These are phyloP conservation scores for Chlamydomonas eustigma DNA, from an alignment of 139 green algal species.

Conservation along the genomic window DNA sequence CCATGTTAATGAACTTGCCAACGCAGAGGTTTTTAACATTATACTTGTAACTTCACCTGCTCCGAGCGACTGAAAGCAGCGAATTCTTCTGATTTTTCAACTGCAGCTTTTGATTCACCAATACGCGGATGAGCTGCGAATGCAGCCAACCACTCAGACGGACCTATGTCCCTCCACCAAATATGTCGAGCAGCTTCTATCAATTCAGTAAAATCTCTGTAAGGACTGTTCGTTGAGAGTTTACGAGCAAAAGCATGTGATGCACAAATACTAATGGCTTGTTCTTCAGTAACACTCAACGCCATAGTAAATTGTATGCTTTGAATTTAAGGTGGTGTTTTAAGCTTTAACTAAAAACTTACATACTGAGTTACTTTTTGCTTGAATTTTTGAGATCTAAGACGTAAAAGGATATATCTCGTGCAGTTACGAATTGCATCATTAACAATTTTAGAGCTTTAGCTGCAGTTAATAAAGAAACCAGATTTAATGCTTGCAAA, in stretches of 20 bases:
- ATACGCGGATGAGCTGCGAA: constrained; percentile 87
- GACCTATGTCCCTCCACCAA: constrained; percentile 63
- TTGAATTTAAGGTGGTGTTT: too few species aligned
- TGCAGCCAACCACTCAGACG: constrained; percentile 79
- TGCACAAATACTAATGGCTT: constrained; percentile 38
- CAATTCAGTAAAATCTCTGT: constrained; percentile 26
- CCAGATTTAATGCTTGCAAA: too few species aligned
- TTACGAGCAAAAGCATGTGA: constrained; percentile 40
- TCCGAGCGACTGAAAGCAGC: constrained; percentile 21
- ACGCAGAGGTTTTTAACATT: not conserved
- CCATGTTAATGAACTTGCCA: not conserved
- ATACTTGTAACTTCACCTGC: constrained; percentile 6
- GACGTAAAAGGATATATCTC: too few species aligned
- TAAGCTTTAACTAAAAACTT: too few species aligned
- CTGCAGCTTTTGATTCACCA: constrained; percentile 54
- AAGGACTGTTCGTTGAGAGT: constrained; percentile 35
- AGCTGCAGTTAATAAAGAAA: too few species aligned
- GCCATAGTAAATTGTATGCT: too few species aligned
- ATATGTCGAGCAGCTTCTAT: constrained; percentile 41
- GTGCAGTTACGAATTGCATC: too few species aligned
- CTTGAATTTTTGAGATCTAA: too few species aligned
- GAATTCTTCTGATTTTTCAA: constrained; percentile 57
- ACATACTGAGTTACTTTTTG: too few species aligned
- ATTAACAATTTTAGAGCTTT: too few species aligned
- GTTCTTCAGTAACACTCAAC: constrained; percentile 5